Evolutionary conservation across 768 basidiomycete species (phyloP).

Genomic region (Russula olivacea): DNA sequence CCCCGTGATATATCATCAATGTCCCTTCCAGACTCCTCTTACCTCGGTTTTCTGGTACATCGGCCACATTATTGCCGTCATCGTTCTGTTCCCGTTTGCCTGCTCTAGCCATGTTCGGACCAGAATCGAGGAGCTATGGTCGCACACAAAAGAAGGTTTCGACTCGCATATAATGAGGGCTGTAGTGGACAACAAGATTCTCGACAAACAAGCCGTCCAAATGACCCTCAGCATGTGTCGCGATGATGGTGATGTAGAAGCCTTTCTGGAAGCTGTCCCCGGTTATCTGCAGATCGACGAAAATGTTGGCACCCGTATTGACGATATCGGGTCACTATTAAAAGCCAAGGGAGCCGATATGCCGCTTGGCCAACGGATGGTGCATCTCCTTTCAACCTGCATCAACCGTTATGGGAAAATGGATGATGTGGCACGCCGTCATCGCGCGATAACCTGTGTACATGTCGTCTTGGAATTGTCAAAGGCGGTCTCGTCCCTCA

Average conservation of each 20-base stretch:
- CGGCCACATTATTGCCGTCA: neutral
- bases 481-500: neutral
- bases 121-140: neutral
- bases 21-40: conserved; percentile 6
- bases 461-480: conserved; percentile 13
- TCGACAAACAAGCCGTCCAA: neutral
- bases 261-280: neutral
- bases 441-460: conserved; percentile 14
- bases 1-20: neutral
- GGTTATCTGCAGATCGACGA: neutral
- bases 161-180: neutral
- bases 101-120: neutral
- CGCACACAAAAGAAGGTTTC: neutral
- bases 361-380: conserved; percentile 3
- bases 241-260: neutral
- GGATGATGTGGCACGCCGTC: conserved; percentile 7
- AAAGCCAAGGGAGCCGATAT: neutral
- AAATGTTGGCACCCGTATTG: neutral
- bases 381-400: conserved; percentile 6
- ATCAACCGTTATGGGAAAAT: conserved; percentile 4
- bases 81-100: neutral
- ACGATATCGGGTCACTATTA: conserved; percentile 6
- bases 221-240: neutral
- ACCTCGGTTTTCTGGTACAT: conserved; percentile 4
- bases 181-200: neutral